Conservation (phyloP, 352 stramenopile species). For the Phytopythium boreale region DNA sequence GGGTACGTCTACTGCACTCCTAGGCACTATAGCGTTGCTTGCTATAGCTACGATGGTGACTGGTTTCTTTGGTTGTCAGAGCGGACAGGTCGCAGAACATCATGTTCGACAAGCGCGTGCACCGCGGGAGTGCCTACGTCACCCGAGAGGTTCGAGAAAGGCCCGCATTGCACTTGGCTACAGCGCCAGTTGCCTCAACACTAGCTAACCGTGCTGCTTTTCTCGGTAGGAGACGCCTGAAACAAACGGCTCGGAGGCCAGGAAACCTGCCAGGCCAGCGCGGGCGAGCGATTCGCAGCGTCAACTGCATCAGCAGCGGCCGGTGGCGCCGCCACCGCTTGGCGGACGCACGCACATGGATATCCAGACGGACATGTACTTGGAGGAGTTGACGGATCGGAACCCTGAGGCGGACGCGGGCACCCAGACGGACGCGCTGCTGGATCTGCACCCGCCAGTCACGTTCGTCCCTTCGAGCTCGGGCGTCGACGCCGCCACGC, state of each 20-base stretch:
- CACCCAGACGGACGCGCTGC: constrained; percentile 91
- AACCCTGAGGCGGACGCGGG: constrained; percentile 85
- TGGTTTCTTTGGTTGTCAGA: constrained; percentile 8
- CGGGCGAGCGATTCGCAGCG: constrained; percentile 14
- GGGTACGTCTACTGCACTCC: constrained; percentile 22
- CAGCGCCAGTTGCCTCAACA: background rate
- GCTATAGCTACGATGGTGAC: background rate
- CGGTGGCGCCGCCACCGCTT: constrained; percentile 82
- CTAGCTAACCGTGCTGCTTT: background rate
- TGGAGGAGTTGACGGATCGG: constrained; percentile 92
- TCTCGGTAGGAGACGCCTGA: background rate
- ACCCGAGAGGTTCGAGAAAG: constrained; percentile 39
- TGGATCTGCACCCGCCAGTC: constrained; percentile 82
- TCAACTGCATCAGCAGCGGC: constrained; percentile 37
- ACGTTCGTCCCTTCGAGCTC: constrained; percentile 88
- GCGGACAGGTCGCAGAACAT: constrained; percentile 82
- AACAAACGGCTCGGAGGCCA: background rate
- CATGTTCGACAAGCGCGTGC: constrained; percentile 93
- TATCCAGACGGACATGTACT: constrained; percentile 94
- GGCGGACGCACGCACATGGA: constrained; percentile 89
- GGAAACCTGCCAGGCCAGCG: constrained; percentile 1
- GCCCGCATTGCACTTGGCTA: background rate
- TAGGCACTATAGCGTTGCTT: background rate
- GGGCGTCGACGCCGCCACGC: constrained; percentile 85
- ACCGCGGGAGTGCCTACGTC: constrained; percentile 93